Evolutionary conservation across 768 basidiomycete species (phyloP), one percentile per base, ranked within the genome.

Genomic region (Podaxis sp.): DNA sequence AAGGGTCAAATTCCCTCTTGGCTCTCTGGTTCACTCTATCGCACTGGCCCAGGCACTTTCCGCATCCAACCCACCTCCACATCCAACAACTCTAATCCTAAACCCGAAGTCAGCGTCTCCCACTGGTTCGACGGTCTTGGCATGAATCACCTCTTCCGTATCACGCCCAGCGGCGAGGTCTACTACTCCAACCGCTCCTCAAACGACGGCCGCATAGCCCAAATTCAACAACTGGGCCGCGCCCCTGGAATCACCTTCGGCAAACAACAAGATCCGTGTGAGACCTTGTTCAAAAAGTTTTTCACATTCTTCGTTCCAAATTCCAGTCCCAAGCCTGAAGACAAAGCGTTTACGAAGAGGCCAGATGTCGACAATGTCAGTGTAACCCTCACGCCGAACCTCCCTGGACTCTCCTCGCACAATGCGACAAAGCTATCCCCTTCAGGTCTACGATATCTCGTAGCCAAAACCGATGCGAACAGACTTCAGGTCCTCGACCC

Each of bases 121-220:
- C 60, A 62, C n/a, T 62, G 60, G 53, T 56, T 62, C 46, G 53
- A 56, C 2, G 44, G 41, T 1, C 53, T 56, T 0, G 60, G 54
- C 7, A 56, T 56, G 60, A 60, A 60, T 33, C 58, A 51, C 36
- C 58, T 36, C 30, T 59, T 51, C 36, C 48, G 50, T 1, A 60
- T 60, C 22, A 53, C 40, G 11, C 15, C 59, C 37, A 41, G 53
- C 17, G 59, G 59, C 51, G 50, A 53, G 30, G 59, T 60, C 20
- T 60, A 60, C 40, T 60, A 60, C 40, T 53, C 59, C 37, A 60
- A 53, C 17, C 59, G 59, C 7, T 60, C 51, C 1, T 60, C 51
- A 4, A 52, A 28, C n/a, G 59, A 60, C 12, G 48, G 58, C 2
- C 58, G 49, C 20, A 53, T 37, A 15, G 38, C 20, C 38, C 51